Evolutionary conservation across 805 yeast species (phyloP), one percentile per base, ranked within the genome.

Genomic region (Kazachstania psychrophila): DNA sequence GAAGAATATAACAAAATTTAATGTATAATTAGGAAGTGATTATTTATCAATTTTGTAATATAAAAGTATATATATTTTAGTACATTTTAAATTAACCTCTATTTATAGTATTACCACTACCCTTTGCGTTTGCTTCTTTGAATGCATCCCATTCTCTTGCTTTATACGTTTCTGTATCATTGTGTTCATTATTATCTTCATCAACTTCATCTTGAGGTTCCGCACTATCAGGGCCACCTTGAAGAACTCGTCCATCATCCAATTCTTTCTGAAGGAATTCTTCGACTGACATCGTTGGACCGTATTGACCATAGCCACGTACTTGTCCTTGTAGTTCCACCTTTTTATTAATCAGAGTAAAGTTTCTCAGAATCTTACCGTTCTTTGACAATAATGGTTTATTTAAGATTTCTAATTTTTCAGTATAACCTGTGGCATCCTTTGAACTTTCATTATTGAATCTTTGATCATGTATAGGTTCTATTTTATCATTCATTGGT

Each of bases 271-370:
- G 94, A 36, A 92, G 65, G 42, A 82, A 79, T 48, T 92, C 96
- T 45, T 92, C 98, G 0, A 92, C 87, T 0, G 95, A 68, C 92
- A 92, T 85, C 0, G 96, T 85, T 2, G 98, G 98, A 20, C 89
- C 67, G 18, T 71, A 76, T 60, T 92, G 96, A 1, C 96, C 98
- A 2, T 94, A 85, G 1, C 96, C 96, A 47, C 73, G 76, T 0
- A 88, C 96, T 48, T 78, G 73, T 23, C 68, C 62, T 39, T 70
- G 65, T 13, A 85, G 46, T 31, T 78, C 73, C 25, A 74, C 75
- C 41, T 75, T 69, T 29, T 69, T 61, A 8, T 79, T 65, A 11
- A 76, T 74, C 13, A 89, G 69, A 0, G 89, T 82, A 58, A 89
- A 92, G 9, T 96, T 96, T 47, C 81, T 72, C 23, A 83, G 58